Conservation (phyloP, 257 asterid genomes). For the Solanum pennellii region DNA sequence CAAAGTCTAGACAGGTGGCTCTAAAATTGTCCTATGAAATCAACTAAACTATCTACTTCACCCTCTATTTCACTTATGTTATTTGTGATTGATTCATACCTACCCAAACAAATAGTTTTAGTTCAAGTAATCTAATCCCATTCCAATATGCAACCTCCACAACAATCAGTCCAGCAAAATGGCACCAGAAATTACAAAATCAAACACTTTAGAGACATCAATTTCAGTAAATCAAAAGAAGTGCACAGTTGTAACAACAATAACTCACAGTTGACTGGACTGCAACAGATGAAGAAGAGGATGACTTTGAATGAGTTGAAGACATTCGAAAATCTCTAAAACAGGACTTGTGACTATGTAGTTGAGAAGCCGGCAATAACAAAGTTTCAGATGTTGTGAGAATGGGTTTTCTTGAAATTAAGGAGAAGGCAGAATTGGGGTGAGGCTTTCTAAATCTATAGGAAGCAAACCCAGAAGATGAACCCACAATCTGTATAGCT, state of each 20-base stretch:
- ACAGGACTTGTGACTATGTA: slow-evolving; percentile 11
- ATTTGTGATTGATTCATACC: background rate
- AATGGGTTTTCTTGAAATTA: slow-evolving; percentile 44
- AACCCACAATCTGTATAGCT: slow-evolving; percentile 68
- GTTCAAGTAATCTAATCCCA: background rate
- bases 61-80: background rate
- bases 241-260: background rate
- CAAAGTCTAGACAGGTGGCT: background rate
- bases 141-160: background rate
- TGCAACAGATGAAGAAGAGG: slow-evolving; percentile 29
- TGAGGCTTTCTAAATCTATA: slow-evolving; percentile 43
- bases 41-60: background rate
- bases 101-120: background rate
- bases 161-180: background rate
- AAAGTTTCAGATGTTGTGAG: slow-evolving; percentile 6
- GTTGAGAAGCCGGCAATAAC: background rate
- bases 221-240: background rate
- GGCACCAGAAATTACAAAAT: background rate
- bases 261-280: slow-evolving; percentile 51
- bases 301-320: slow-evolving; percentile 35
- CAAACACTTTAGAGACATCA: background rate
- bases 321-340: slow-evolving; percentile 47
- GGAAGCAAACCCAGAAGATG: slow-evolving; percentile 49
- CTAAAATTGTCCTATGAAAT: background rate
- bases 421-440: slow-evolving; percentile 21